Base-by-base conservation (phyloP, 1,284 basidiomycete genomes). In the Amylostereum areolatum region DNA sequence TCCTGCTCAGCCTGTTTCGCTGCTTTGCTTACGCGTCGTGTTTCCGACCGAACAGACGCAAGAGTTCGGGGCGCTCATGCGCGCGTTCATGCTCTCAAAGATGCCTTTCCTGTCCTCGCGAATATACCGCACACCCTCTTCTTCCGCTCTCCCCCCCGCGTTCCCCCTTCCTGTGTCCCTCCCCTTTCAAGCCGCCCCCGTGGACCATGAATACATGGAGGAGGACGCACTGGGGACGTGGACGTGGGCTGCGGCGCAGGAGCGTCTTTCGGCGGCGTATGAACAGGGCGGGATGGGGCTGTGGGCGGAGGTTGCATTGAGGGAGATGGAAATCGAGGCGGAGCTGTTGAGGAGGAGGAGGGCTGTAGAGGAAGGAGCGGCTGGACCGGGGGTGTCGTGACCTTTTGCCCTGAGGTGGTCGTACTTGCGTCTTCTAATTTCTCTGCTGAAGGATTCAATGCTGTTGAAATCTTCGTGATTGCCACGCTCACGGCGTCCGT, bases 41-140 rank as follows among this genome's bases (percentile, higher is more conserved):
- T 39, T 43, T 8, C 50, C 18, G 40, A 43, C 29, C 39, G 28
- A 33, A 25, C 50, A 85, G 82, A 75, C 75, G 0, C 59, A 71
- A 47, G 77, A 83, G 56, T 85, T 85, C 56, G 75, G 73, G 2
- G 62, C 69, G 12, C 64, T 65, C 44, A 80, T 81, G 76, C 76
- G 78, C 12, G 49, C 55, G 3, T 59, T 68, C 4, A 59, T 83
- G 6, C 63, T 72, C 40, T 60, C 60, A 0, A 62, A 67, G 4
- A 69, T 81, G 63, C 81, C 82, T 0, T 55, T 63, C 12, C 64
- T 85, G 10, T 72, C 73, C 0, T 62, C 71, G 0, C 72, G 73
- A 25, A 80, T 85, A 51, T 72, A 82, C 48, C 69, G 77, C 5
- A 54, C 66, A 3, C 64, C 67, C 5, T 63, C 67, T 30, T 59